Conservation (phyloP, 768 basidiomycete genomes). For the Asterophora lycoperdoides region DNA sequence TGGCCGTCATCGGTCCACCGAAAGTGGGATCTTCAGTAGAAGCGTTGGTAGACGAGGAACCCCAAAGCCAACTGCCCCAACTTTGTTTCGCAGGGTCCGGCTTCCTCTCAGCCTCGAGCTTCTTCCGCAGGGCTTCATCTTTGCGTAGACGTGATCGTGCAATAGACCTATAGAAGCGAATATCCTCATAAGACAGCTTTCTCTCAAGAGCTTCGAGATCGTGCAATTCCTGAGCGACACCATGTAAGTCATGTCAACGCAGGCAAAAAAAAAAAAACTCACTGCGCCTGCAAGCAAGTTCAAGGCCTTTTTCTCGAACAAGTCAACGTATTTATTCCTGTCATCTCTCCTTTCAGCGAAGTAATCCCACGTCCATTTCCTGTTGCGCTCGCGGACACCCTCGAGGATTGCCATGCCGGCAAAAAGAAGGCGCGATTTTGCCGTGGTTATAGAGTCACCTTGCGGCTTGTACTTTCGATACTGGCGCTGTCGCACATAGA, state of each 20-base stretch:
- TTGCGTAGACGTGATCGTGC: conserved; percentile 85
- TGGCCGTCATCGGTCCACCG: conserved; percentile 74
- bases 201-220: conserved; percentile 65
- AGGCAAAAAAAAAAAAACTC: conserved; percentile 20
- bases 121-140: conserved; percentile 67
- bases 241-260: conserved; percentile 1
- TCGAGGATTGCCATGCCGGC: conserved; percentile 76
- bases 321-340: conserved; percentile 74
- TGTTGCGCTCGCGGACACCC: conserved; percentile 77
- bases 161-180: conserved; percentile 95
- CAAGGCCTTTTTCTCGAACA: conserved; percentile 76
- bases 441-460: conserved; percentile 54
- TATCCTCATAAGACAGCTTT: conserved; percentile 89
- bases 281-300: conserved; percentile 53
- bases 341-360: conserved; percentile 87
- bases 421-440: conserved; percentile 70
- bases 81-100: conserved; percentile 47
- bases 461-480: conserved; percentile 80
- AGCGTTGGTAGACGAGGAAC: conserved; percentile 38
- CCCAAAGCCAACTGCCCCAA: conserved; percentile 83
- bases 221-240: conserved; percentile 40
- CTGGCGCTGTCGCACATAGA: conserved; percentile 85
- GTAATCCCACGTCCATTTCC: conserved; percentile 90
- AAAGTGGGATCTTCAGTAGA: conserved; percentile 53
- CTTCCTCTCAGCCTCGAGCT: conserved; percentile 64